Conservation (phyloP, 768 basidiomycete genomes). For the Pulveroboletus sp. region DNA sequence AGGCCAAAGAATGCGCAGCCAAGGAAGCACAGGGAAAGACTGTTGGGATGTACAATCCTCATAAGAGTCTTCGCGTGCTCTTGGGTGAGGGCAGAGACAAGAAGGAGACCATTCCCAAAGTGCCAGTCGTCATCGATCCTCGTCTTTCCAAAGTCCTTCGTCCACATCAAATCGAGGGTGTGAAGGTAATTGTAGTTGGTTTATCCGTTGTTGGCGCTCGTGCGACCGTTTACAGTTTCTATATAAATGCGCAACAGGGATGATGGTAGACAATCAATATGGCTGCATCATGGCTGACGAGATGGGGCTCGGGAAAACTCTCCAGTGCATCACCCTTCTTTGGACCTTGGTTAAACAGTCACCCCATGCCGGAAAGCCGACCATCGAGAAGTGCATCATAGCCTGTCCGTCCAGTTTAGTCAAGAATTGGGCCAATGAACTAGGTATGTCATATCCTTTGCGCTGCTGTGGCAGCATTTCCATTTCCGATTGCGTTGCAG, state of each 20-base stretch:
- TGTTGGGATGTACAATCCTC: conserved; percentile 79
- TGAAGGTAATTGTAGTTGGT: conserved; percentile 60
- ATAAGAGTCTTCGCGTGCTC: conserved; percentile 81
- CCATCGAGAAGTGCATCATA: conserved; percentile 97
- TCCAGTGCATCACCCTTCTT: conserved; percentile 92
- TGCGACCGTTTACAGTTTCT: conserved; percentile 61
- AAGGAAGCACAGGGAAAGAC: conserved; percentile 66
- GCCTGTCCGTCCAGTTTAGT: conserved; percentile 96
- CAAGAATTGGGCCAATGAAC: conserved; percentile 97
- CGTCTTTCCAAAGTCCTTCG: conserved; percentile 79
- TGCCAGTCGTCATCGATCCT: conserved; percentile 96
- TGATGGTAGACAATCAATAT: conserved; percentile 85
- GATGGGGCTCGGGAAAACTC: conserved; percentile 96
- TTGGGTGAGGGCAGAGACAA: conserved; percentile 68
- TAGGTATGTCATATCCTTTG: conserved; percentile 52
- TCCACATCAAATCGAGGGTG: conserved; percentile 97
- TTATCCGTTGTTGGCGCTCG: neutral
- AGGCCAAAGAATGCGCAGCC: conserved; percentile 56
- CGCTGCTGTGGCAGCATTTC: neutral
- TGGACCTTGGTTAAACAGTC: conserved; percentile 98
- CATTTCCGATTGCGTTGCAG: conserved; percentile 36
- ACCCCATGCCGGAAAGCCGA: conserved; percentile 75
- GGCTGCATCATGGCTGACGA: conserved; percentile 99
- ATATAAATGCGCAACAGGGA: conserved; percentile 91
- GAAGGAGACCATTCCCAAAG: conserved; percentile 66